A percentile compares a stretch with the other conserved stretches of the same genome.
phyloP scores from a whole-genome alignment of 371 early-diverging fungal species.

The Funneliformis caledonium region DNA sequence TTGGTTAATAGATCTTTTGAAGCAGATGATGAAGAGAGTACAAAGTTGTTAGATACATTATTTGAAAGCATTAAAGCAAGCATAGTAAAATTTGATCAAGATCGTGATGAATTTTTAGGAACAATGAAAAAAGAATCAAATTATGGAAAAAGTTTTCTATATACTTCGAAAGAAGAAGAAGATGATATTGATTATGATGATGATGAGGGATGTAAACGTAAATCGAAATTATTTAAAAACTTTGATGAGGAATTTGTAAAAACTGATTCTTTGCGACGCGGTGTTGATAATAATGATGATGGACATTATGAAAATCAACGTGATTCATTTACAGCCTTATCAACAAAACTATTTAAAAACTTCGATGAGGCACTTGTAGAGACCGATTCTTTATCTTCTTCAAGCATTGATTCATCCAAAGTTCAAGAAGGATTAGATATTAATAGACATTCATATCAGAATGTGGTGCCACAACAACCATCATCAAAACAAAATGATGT shows the following conservation, averaged over 20 bases:
- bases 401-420: neutral
- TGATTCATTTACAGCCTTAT: too few species aligned
- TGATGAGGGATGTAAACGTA: neutral
- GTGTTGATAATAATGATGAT: neutral
- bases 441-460: neutral
- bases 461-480: constrained; percentile 26
- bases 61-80: constrained; percentile 16
- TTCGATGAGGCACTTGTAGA: neutral
- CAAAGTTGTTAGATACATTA: neutral
- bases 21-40: neutral
- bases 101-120: constrained; percentile 31
- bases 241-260: constrained; percentile 8
- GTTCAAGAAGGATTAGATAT: neutral
- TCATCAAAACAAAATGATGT: constrained; percentile 12
- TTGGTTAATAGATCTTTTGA: neutral
- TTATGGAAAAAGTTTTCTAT: neutral
- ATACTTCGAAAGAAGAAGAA: neutral
- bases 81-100: constrained; percentile 20
- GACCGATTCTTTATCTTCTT: neutral
- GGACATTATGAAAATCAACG: too few species aligned
- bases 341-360: too few species aligned
- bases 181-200: neutral
- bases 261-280: neutral
- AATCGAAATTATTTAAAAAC: constrained; percentile 4
- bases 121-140: neutral